A percentile compares a stretch with the other conserved stretches of the same genome.
These are phyloP conservation scores for Colletotrichum lupini DNA, from an alignment of 2,329 filamentous ascomycete species.

Conservation along the genomic window DNA sequence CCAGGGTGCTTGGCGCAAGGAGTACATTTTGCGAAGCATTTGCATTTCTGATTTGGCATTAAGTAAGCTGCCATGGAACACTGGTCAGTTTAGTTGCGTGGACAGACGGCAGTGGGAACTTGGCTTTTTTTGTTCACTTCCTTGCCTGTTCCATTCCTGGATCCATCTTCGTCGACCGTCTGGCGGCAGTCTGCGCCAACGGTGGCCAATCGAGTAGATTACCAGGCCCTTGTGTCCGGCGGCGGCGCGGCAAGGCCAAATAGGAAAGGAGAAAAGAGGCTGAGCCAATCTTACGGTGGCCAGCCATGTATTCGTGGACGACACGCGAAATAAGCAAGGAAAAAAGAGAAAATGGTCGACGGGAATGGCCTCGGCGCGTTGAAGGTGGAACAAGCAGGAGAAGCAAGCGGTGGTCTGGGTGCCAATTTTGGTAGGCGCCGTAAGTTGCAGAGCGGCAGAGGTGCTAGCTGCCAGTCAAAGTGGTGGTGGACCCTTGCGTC, in stretches of 20 bases:
- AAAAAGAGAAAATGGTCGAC: background rate
- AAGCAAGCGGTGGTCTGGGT: slow-evolving; percentile 2
- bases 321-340: slow-evolving; percentile 1
- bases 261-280: background rate
- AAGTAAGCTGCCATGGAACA: background rate
- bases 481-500: slow-evolving; percentile 28
- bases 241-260: slow-evolving; percentile 24
- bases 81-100: background rate
- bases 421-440: slow-evolving; percentile 35
- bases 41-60: slow-evolving; percentile 20
- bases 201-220: slow-evolving; percentile 25
- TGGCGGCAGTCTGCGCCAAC: slow-evolving; percentile 30
- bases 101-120: slow-evolving; percentile 1
- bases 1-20: slow-evolving; percentile 14
- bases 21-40: slow-evolving; percentile 15
- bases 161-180: background rate
- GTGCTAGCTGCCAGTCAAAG: slow-evolving; percentile 23
- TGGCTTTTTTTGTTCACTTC: slow-evolving; percentile 5
- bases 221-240: slow-evolving; percentile 11
- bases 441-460: slow-evolving; percentile 25
- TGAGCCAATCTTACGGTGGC: slow-evolving; percentile 1
- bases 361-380: slow-evolving; percentile 25
- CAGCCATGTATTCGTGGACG: background rate
- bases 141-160: slow-evolving; percentile 2
- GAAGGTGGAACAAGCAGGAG: slow-evolving; percentile 7